These are phyloP conservation scores for Lactarius psammicola DNA, from an alignment of 768 basidiomycete species.

Conservation along the genomic window DNA sequence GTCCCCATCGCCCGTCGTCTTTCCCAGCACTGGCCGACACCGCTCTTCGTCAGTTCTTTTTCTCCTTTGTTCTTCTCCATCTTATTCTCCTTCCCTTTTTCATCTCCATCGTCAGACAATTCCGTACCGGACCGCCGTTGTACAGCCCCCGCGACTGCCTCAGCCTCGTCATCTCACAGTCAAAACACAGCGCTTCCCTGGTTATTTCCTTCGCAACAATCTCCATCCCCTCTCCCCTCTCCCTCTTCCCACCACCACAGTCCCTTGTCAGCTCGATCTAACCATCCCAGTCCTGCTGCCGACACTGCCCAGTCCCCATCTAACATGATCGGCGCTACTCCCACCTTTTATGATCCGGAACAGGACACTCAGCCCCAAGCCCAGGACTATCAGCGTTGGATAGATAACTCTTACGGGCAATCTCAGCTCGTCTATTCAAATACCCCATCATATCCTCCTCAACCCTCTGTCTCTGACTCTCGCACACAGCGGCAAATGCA, in stretches of 20 bases:
- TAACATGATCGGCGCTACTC: constrained; percentile 30
- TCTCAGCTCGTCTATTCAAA: constrained; percentile 3
- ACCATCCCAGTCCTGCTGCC: constrained; percentile 5
- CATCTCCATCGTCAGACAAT: too few species aligned
- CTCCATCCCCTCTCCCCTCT: constrained; percentile 7
- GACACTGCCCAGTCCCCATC: constrained; percentile 6
- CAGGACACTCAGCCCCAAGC: constrained; percentile 14
- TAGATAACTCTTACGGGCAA: background rate
- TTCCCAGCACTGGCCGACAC: background rate
- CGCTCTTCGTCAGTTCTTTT: constrained; percentile 7
- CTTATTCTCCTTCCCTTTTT: background rate
- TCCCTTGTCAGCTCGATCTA: background rate
- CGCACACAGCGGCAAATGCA: background rate
- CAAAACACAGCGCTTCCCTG: constrained; percentile 10
- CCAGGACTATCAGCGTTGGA: constrained; percentile 23
- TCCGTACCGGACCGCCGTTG: constrained; percentile 2
- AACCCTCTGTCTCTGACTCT: background rate
- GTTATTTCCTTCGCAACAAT: constrained; percentile 9
- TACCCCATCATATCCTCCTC: background rate
- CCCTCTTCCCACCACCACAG: constrained; percentile 9
- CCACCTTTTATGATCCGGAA: constrained; percentile 30
- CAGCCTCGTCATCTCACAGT: background rate
- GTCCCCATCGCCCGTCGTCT: background rate
- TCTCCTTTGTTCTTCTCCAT: background rate
- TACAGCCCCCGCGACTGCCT: constrained; percentile 11